Evolutionary conservation across 176 grass and related monocot genomes (phyloP).

Genomic region (Aegilops bicornis): DNA sequence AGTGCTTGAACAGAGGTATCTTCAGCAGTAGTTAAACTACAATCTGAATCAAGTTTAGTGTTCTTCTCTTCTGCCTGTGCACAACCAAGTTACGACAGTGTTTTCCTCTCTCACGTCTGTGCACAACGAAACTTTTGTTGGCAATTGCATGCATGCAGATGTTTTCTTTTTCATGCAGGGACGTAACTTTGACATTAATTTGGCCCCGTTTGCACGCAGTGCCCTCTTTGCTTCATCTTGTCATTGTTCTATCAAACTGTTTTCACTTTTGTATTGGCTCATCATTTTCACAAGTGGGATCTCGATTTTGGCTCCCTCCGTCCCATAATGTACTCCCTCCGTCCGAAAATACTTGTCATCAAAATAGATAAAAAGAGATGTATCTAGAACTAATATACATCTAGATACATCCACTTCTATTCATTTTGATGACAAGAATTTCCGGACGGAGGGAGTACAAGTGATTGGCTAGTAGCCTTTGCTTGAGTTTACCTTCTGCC

Average conservation of each 20-base stretch:
- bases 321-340: neutral
- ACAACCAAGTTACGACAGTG: neutral
- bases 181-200: neutral
- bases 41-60: neutral
- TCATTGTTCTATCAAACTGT: neutral
- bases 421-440: no score
- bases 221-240: conserved; percentile 10
- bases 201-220: neutral
- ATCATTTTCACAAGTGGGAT: conserved; percentile 16
- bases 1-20: neutral
- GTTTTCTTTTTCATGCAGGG: conserved; percentile 6
- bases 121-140: neutral
- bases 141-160: conserved; percentile 14
- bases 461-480: neutral
- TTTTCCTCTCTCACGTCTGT: neutral
- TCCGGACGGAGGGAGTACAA: no score
- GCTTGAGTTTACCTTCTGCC: no score
- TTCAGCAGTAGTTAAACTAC: neutral
- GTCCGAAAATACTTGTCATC: no score
- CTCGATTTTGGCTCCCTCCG: neutral
- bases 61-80: no score
- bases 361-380: no score
- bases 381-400: no score
- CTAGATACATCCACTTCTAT: no score
- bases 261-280: conserved; percentile 11